Percentiles rank a stretch among this genome's conserved stretches.
phyloP scores from a whole-genome alignment of 169 alveolate genomes.

The Cryptosporidium baileyi region DNA sequence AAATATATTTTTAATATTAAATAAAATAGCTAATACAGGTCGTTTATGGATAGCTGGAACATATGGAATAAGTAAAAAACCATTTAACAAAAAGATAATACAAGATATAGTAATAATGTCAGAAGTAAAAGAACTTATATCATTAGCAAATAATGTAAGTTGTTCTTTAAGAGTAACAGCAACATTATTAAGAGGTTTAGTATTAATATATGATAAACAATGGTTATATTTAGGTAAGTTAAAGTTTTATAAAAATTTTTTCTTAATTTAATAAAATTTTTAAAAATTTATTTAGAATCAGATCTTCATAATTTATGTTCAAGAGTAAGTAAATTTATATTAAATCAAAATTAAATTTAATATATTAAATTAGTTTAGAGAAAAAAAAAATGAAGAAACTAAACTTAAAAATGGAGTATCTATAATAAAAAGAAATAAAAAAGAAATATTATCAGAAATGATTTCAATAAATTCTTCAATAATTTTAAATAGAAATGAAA shows the following conservation, averaged over 20 bases:
- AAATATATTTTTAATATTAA: neutral
- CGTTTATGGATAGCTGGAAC: constrained; percentile 60
- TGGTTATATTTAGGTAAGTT: constrained; percentile 59
- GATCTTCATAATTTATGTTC: constrained; percentile 3
- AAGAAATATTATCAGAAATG: neutral
- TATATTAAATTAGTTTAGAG: constrained; percentile 30
- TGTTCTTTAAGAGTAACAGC: constrained; percentile 39
- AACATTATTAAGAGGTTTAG: constrained; percentile 21
- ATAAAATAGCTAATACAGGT: constrained; percentile 28
- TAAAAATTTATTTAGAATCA: neutral
- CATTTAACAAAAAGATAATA: constrained; percentile 33
- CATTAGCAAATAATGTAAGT: constrained; percentile 38
- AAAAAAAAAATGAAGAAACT: neutral
- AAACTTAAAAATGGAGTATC: neutral
- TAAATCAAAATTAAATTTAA: neutral
- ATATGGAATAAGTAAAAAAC: constrained; percentile 41
- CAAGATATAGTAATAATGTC: constrained; percentile 15
- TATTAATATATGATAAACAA: constrained; percentile 34
- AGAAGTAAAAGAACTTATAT: neutral
- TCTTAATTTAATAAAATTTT: neutral
- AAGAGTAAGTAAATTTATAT: constrained; percentile 9
- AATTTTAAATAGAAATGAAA: neutral
- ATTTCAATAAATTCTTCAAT: constrained; percentile 45
- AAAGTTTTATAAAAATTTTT: neutral
- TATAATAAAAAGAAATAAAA: constrained; percentile 7